Percentiles rank a stretch among this genome's conserved stretches.
These are phyloP conservation scores for Plenodomus biglobosus DNA, from an alignment of 2,329 filamentous ascomycete genomes.

Conservation along the genomic window DNA sequence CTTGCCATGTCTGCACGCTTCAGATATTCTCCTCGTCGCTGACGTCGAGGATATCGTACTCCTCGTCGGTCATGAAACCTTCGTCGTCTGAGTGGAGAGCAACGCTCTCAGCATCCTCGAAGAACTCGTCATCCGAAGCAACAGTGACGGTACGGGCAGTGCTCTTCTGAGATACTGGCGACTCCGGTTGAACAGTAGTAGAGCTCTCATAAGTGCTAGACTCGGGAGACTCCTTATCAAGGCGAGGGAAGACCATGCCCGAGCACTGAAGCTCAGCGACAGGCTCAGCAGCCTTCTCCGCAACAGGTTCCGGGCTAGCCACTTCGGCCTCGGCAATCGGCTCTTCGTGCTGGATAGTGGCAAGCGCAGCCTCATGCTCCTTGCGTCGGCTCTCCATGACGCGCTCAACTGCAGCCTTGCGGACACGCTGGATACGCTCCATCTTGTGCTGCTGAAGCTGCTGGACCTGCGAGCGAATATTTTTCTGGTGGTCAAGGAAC, in stretches of 20 bases:
- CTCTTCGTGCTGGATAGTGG: conserved; percentile 31
- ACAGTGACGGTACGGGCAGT: conserved; percentile 39
- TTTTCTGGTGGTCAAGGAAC: conserved; percentile 25
- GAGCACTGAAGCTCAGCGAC: conserved; percentile 25
- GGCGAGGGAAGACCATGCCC: conserved; percentile 94
- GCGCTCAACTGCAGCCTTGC: conserved; percentile 40
- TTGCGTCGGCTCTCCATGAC: conserved; percentile 36
- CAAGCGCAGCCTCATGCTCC: conserved; percentile 35
- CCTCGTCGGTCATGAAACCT: conserved; percentile 92
- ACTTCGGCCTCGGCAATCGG: conserved; percentile 26
- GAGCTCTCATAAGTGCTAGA: conserved; percentile 73
- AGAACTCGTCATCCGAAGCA: conserved; percentile 54
- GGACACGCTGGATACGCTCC: conserved; percentile 38
- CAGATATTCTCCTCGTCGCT: conserved; percentile 73
- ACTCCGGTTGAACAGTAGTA: conserved; percentile 32
- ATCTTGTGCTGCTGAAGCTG: conserved; percentile 30
- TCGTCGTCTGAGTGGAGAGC: conserved; percentile 61
- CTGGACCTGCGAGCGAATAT: too few relatives aligned
- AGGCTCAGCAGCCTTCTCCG: conserved; percentile 1
- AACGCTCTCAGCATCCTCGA: conserved; percentile 62
- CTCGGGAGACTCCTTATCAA: conserved; percentile 89
- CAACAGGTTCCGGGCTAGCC: conserved; percentile 25
- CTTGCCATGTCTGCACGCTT: background rate
- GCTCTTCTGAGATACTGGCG: conserved; percentile 29
- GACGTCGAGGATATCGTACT: conserved; percentile 95